These are phyloP conservation scores for Arthrobotrys sphaeroides DNA, from an alignment of 2,329 filamentous ascomycete species.

Conservation along the genomic window DNA sequence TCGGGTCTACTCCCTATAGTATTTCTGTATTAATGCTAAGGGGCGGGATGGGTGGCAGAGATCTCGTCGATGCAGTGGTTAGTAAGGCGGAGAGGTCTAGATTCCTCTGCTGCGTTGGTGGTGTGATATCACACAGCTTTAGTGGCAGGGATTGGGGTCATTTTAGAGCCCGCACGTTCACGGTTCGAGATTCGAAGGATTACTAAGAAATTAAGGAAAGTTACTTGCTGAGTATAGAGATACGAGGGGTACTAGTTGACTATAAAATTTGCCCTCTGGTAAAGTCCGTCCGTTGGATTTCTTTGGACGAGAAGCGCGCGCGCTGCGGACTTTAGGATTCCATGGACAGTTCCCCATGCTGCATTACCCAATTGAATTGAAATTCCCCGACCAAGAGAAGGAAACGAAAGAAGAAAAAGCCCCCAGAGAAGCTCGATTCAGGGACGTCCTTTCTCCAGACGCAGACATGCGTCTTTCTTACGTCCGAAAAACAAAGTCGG, in stretches of 20 bases:
- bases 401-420: no score
- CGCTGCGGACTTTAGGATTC: slow-evolving; percentile 18
- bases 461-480: no score
- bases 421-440: background rate
- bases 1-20: slow-evolving; percentile 38
- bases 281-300: background rate
- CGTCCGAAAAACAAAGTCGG: no score
- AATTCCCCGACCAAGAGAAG: background rate
- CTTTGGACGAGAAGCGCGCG: background rate
- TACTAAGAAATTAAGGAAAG: background rate
- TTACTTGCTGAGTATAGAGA: background rate
- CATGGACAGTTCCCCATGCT: background rate
- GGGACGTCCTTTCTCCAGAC: background rate
- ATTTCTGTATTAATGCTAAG: slow-evolving; percentile 22
- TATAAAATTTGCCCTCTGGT: background rate
- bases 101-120: slow-evolving; percentile 31
- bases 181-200: background rate
- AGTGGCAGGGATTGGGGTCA: background rate
- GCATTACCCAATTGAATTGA: background rate
- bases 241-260: no score
- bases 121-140: slow-evolving; percentile 30
- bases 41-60: no score
- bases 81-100: slow-evolving; percentile 38
- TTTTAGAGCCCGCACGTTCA: background rate
- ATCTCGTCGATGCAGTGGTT: slow-evolving; percentile 19